A percentile compares a stretch with the other conserved stretches of the same genome.
Conservation (phyloP, 805 yeast genomes). For the Limtongia smithiae region DNA sequence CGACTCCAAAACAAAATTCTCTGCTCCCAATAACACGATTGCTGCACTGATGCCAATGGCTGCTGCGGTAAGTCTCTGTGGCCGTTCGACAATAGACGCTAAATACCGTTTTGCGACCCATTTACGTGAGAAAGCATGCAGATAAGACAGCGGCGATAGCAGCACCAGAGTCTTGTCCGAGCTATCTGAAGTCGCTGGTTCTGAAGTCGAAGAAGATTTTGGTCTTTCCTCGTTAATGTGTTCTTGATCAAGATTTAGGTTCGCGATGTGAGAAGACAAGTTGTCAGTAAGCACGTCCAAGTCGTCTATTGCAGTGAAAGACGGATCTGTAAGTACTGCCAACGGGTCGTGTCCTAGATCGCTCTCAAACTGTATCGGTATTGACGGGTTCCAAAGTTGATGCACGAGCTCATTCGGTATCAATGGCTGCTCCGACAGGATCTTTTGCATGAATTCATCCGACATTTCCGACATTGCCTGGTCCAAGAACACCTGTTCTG, state of each 20-base stretch:
- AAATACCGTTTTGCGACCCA: conserved; percentile 72
- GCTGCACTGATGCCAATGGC: conserved; percentile 80
- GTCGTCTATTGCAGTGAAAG: not conserved
- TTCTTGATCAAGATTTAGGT: not conserved
- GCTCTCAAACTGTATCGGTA: not conserved
- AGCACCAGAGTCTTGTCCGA: conserved; percentile 43
- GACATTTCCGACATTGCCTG: conserved; percentile 1
- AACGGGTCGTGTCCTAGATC: not conserved
- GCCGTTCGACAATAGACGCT: conserved; percentile 74
- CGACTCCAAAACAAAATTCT: conserved; percentile 30
- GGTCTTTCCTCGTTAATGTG: not conserved
- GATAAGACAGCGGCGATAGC: conserved; percentile 64
- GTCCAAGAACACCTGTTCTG: conserved; percentile 5
- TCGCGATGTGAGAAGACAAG: conserved; percentile 3
- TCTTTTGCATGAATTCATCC: not conserved
- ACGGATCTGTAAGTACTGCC: not conserved
- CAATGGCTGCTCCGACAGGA: not conserved
- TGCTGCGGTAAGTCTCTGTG: conserved; percentile 71
- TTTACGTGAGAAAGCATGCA: conserved; percentile 67
- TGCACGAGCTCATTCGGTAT: not conserved
- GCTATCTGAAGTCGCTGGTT: not conserved
- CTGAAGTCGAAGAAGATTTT: not conserved
- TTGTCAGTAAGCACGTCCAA: not conserved
- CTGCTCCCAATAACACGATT: conserved; percentile 58
- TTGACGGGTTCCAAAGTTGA: conserved; percentile 6